Base-by-base conservation (phyloP, 768 basidiomycete species). In the Collybia sordida region DNA sequence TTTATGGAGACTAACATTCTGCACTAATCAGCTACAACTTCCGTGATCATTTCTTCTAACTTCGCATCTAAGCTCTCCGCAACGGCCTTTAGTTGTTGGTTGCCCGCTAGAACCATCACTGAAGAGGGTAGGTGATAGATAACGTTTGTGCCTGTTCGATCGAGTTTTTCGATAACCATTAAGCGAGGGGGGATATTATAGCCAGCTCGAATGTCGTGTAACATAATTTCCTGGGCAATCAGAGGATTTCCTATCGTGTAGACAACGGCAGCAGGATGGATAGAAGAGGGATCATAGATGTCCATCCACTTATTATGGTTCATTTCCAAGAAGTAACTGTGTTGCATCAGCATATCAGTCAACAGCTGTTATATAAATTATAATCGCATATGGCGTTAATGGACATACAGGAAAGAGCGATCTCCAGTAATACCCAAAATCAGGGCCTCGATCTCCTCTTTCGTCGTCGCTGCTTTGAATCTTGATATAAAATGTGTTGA, bases 381-480 rank as follows among this genome's bases (percentile, higher is more conserved):
- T 6, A 15, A 23, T 2, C 31, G 15, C 15, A 8, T 18, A 17
- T 12, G 11, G n/a, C n/a, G 9, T n/a, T n/a, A n/a, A n/a, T 23
- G 15, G 22, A 66, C 78, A 42, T 52, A 80, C 81, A 78, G 41
- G 52, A 82, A 81, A 36, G 75, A 73, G 9, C 65, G 66, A 12
- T 61, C 65, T 6, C 64, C 65, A 0, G 64, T 57, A 3, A 66
- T 62, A 5, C 54, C 59, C 4, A 61, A 52, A 11, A 81, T 58
- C 25, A 61, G 51, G 1, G 60, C 39, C 42, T 70, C 66, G 3
- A 81, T 55, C 19, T 77, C 75, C 3, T 68, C 64, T 53, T 66
- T 72, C 27, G 59, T 70, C 8, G 55, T 61, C 2, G 68, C 59
- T 14, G 34, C 42, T 37, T 53, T 50, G 18, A 74, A 23, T 6